Percentiles rank a stretch among this genome's conserved stretches.
phyloP scores from a whole-genome alignment of 192 early-diverging fungal species.

The Gonapodya sp. region DNA sequence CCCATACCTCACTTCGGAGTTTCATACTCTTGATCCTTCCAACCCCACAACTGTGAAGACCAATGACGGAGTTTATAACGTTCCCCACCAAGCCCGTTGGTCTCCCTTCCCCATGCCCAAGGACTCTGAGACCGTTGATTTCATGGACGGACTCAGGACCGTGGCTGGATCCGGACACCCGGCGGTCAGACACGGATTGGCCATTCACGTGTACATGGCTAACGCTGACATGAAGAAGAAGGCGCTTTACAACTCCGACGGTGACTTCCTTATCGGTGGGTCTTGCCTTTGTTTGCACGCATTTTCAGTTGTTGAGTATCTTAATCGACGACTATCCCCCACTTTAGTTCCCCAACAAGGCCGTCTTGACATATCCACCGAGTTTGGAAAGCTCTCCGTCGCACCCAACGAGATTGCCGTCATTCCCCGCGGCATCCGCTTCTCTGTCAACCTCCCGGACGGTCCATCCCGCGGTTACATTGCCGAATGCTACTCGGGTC shows the following conservation, averaged over 20 bases:
- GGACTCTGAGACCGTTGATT: background rate
- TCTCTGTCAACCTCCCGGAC: slow-evolving; percentile 39
- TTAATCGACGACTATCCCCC: slow-evolving; percentile 15
- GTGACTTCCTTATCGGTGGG: slow-evolving; percentile 81
- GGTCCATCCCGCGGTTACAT: slow-evolving; percentile 66
- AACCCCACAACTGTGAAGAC: slow-evolving; percentile 79
- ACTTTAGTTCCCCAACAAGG: slow-evolving; percentile 95
- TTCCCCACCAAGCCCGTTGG: too few species aligned
- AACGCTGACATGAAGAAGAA: slow-evolving; percentile 63
- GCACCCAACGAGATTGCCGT: slow-evolving; percentile 86
- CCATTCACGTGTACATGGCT: slow-evolving; percentile 72
- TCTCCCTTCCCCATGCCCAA: slow-evolving; percentile 59
- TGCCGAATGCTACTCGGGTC: slow-evolving; percentile 76
- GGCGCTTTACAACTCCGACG: slow-evolving; percentile 85
- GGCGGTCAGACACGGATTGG: slow-evolving; percentile 62
- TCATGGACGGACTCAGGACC: background rate
- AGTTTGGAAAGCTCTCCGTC: slow-evolving; percentile 75
- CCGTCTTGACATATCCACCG: slow-evolving; percentile 76
- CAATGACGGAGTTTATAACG: too few species aligned
- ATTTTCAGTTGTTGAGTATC: too few species aligned
- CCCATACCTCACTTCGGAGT: slow-evolving; percentile 51
- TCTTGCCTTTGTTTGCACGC: too few species aligned
- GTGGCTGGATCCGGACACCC: slow-evolving; percentile 74
- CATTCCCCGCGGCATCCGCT: slow-evolving; percentile 86
- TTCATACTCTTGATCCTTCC: slow-evolving; percentile 30